Percentiles rank a stretch among this genome's conserved stretches.
phyloP scores from a whole-genome alignment of 176 grass and related monocot species.

The Tillandsia fasciculata region DNA sequence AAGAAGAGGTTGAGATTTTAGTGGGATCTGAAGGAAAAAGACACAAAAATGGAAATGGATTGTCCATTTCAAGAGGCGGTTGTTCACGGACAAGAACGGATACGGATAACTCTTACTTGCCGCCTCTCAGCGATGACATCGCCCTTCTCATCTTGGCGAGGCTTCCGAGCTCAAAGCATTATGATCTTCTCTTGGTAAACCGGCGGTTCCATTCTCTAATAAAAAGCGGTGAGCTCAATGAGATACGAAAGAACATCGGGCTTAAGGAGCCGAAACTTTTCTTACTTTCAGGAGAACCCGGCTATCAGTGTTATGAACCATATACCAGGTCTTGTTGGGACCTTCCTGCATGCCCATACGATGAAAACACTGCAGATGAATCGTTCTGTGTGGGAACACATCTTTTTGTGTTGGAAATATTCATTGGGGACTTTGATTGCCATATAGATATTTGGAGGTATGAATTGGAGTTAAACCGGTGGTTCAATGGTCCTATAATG shows the following conservation, averaged over 20 bases:
- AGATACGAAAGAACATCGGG: not conserved
- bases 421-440: not conserved
- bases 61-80: too few relatives aligned
- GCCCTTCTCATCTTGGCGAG: too few relatives aligned
- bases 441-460: slow-evolving; percentile 1
- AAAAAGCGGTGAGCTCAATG: not conserved
- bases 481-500: not conserved
- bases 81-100: too few relatives aligned
- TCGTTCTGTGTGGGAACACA: not conserved
- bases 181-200: not conserved
- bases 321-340: too few relatives aligned
- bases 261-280: not conserved
- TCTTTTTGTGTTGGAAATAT: not conserved
- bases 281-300: not conserved
- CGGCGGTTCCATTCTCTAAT: not conserved
- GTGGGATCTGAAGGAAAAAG: too few relatives aligned
- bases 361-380: not conserved
- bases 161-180: too few relatives aligned
- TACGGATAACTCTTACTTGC: not conserved
- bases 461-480: not conserved
- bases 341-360: too few relatives aligned
- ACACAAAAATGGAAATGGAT: too few relatives aligned
- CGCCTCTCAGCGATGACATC: not conserved
- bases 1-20: too few relatives aligned
- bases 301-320: not conserved